Evolutionary conservation across 495 filamentous ascomycete species (phyloP).

Genomic region (Aspergillus funiculosus): DNA sequence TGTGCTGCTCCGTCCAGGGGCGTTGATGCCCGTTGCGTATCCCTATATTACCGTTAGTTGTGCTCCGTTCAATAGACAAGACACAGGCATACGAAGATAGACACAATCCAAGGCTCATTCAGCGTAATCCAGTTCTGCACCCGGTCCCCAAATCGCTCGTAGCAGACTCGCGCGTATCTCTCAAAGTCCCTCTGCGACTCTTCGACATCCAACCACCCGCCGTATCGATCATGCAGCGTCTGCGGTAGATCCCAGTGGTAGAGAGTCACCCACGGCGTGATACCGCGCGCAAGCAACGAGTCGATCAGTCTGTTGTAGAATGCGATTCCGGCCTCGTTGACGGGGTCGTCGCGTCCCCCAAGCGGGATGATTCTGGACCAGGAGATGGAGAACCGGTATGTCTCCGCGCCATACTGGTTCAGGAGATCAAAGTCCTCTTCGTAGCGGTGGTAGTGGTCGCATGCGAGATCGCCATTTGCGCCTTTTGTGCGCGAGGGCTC

Average conservation of each 20-base stretch:
- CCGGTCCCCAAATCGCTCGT: slow-evolving; percentile 31
- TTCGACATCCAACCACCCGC: slow-evolving; percentile 34
- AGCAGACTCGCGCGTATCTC: slow-evolving; percentile 36
- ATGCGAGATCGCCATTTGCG: slow-evolving; percentile 57
- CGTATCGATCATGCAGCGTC: slow-evolving; percentile 37
- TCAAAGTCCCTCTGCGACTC: slow-evolving; percentile 40
- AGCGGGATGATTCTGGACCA: slow-evolving; percentile 63
- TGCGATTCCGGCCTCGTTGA: slow-evolving; percentile 35
- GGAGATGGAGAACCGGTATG: slow-evolving; percentile 64
- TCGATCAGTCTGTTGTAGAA: slow-evolving; percentile 41
- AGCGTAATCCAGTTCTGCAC: slow-evolving; percentile 47
- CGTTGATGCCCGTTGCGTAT: background rate
- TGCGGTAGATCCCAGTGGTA: slow-evolving; percentile 47
- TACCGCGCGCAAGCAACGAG: slow-evolving; percentile 29
- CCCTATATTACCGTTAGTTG: background rate
- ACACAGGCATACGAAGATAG: slow-evolving; percentile 35
- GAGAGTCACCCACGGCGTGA: slow-evolving; percentile 40
- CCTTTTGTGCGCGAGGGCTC: slow-evolving; percentile 51
- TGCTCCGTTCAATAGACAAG: slow-evolving; percentile 33
- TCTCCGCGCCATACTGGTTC: slow-evolving; percentile 52
- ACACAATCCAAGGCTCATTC: slow-evolving; percentile 43
- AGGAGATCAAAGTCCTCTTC: slow-evolving; percentile 61
- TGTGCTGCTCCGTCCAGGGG: background rate
- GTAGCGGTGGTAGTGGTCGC: slow-evolving; percentile 64
- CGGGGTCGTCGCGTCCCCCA: slow-evolving; percentile 26